Evolutionary conservation across 768 basidiomycete genomes (phyloP).

Genomic region (Pleurotus platypus): DNA sequence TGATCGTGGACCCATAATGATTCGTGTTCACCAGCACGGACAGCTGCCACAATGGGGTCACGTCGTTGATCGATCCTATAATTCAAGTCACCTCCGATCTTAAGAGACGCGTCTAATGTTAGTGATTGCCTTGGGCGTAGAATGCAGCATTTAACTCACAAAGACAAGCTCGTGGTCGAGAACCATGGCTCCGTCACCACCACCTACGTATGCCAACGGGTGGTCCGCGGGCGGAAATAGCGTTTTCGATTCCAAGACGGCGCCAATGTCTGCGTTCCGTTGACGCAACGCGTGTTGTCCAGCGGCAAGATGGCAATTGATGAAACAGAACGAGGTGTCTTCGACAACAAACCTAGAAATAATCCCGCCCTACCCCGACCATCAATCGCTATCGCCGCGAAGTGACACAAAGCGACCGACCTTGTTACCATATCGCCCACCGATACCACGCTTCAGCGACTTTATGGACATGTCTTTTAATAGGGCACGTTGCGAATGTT

Average conservation of each 20-base stretch:
- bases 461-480: constrained; percentile 73
- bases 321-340: constrained; percentile 89
- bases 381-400: background rate
- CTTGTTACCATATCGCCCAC: constrained; percentile 94
- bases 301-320: constrained; percentile 97
- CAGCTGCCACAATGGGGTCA: constrained; percentile 71
- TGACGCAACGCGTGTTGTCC: constrained; percentile 81
- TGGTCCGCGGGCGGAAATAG: constrained; percentile 60
- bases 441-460: constrained; percentile 89
- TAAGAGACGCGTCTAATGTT: background rate
- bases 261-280: constrained; percentile 84
- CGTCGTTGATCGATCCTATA: constrained; percentile 95
- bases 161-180: constrained; percentile 95
- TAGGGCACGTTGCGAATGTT: constrained; percentile 53
- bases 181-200: constrained; percentile 90
- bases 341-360: constrained; percentile 87
- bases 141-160: constrained; percentile 38
- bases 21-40: constrained; percentile 63
- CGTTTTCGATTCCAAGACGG: constrained; percentile 78
- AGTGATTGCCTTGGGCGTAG: background rate
- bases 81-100: constrained; percentile 94
- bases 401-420: constrained; percentile 33
- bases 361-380: constrained; percentile 69
- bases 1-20: constrained; percentile 79
- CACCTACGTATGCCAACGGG: constrained; percentile 72